phyloP scores from a whole-genome alignment of 768 basidiomycete genomes.

The Termitomyces heimii region DNA sequence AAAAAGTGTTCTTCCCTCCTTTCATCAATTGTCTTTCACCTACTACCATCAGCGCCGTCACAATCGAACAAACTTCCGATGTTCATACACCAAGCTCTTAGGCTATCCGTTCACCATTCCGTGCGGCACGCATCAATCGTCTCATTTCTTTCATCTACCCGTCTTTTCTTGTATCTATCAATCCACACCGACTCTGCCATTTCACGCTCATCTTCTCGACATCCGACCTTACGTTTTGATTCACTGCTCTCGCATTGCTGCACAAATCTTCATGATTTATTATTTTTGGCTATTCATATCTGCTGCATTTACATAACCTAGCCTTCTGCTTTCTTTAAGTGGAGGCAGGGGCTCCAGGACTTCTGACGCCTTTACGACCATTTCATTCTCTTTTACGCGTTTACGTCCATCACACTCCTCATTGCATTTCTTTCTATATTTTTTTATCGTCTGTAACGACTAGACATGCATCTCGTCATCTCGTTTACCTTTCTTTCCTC shows the following conservation, averaged over 20 bases:
- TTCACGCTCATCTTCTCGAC: constrained; percentile 10
- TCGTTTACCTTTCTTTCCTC: constrained; percentile 18
- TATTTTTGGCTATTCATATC: constrained; percentile 19
- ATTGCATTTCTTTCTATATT: constrained; percentile 1
- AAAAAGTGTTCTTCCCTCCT: neutral
- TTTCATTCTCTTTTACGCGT: constrained; percentile 12
- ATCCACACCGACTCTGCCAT: constrained; percentile 10
- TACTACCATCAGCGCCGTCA: neutral
- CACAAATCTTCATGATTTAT: constrained; percentile 25
- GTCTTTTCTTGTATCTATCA: constrained; percentile 18
- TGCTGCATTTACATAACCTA: constrained; percentile 15
- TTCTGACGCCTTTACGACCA: constrained; percentile 15
- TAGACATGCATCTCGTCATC: constrained; percentile 56
- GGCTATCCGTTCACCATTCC: constrained; percentile 10
- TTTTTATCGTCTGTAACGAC: constrained; percentile 52
- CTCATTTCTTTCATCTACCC: constrained; percentile 14
- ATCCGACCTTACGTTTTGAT: constrained; percentile 23
- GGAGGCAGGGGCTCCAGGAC: constrained; percentile 9
- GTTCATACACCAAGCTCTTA: neutral
- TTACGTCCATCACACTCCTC: constrained; percentile 10
- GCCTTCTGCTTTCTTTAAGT: constrained; percentile 8
- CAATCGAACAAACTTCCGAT: neutral
- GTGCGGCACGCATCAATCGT: constrained; percentile 11
- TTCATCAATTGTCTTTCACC: neutral
- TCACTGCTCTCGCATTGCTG: constrained; percentile 26